Conservation (phyloP, 1,284 basidiomycete genomes). For the Tetrapyrgos nigripes region DNA sequence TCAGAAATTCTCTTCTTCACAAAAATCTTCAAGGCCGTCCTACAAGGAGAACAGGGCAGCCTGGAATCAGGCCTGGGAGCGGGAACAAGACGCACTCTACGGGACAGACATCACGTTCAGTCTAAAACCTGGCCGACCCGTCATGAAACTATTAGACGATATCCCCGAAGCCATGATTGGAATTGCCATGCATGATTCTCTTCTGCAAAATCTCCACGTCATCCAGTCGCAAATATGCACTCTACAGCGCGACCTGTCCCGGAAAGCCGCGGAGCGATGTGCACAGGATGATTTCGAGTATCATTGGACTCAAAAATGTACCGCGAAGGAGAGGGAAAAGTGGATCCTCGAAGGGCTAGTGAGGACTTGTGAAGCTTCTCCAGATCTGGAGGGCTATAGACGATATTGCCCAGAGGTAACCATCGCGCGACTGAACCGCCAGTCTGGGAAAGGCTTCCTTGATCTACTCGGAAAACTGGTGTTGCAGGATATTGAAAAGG, state of each 20-base stretch:
- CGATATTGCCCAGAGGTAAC: conserved; percentile 2
- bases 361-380: conserved; percentile 3
- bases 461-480: neutral
- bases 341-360: conserved; percentile 5
- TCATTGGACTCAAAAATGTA: conserved; percentile 2
- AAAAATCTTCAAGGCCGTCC: neutral
- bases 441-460: conserved; percentile 1
- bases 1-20: neutral
- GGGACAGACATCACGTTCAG: neutral
- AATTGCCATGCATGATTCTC: neutral
- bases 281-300: conserved; percentile 4
- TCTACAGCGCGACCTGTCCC: conserved; percentile 5
- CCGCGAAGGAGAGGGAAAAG: conserved; percentile 1
- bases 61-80: conserved; percentile 5
- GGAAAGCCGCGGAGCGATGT: neutral
- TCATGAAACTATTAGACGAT: neutral
- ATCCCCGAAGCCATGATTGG: neutral
- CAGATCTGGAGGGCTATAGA: conserved; percentile 4
- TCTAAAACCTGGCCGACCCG: neutral
- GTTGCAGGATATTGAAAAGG: conserved; percentile 2
- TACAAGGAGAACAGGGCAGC: neutral
- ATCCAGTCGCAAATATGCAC: conserved; percentile 2
- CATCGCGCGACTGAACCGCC: neutral
- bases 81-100: conserved; percentile 5
- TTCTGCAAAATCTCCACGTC: neutral